Percentiles rank a stretch among this genome's conserved stretches.
Evolutionary conservation across 192 early-diverging fungal genomes (phyloP).

Genomic region (Podochytrium sp.): DNA sequence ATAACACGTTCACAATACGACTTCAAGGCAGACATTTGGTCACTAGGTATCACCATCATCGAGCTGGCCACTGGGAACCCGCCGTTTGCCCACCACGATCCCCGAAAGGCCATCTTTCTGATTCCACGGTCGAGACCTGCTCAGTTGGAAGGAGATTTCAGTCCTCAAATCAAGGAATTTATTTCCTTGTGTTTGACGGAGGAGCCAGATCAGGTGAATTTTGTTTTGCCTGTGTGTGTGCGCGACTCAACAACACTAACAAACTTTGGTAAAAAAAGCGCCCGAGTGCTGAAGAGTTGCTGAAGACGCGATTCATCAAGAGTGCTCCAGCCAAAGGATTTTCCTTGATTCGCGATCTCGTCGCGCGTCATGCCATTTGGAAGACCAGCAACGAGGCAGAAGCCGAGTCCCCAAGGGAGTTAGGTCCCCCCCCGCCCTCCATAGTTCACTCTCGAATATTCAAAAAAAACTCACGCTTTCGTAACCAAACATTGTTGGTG

Average conservation of each 20-base stretch:
- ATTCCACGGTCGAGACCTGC: constrained; percentile 85
- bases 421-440: neutral
- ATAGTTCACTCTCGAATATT: neutral
- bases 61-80: constrained; percentile 96
- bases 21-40: constrained; percentile 95
- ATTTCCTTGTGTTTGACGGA: constrained; percentile 82
- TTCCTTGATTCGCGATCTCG: constrained; percentile 64
- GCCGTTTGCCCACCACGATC: constrained; percentile 89
- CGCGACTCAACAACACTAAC: too few relatives aligned
- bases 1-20: constrained; percentile 36
- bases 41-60: constrained; percentile 95
- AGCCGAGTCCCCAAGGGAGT: constrained; percentile 15
- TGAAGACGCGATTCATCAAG: constrained; percentile 80
- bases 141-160: constrained; percentile 78
- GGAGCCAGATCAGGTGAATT: constrained; percentile 59
- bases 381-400: constrained; percentile 24
- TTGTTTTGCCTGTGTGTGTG: neutral
- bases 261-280: constrained; percentile 70
- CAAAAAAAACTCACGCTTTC: constrained; percentile 24
- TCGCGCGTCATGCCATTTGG: constrained; percentile 67
- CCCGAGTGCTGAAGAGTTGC: constrained; percentile 83
- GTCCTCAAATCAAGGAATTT: constrained; percentile 85
- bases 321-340: constrained; percentile 52
- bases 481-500: constrained; percentile 21
- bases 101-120: constrained; percentile 84